A percentile compares a stretch with the other conserved stretches of the same genome.
These are phyloP conservation scores for Glarea lozoyensis DNA, from an alignment of 495 filamentous ascomycete species.

Conservation along the genomic window DNA sequence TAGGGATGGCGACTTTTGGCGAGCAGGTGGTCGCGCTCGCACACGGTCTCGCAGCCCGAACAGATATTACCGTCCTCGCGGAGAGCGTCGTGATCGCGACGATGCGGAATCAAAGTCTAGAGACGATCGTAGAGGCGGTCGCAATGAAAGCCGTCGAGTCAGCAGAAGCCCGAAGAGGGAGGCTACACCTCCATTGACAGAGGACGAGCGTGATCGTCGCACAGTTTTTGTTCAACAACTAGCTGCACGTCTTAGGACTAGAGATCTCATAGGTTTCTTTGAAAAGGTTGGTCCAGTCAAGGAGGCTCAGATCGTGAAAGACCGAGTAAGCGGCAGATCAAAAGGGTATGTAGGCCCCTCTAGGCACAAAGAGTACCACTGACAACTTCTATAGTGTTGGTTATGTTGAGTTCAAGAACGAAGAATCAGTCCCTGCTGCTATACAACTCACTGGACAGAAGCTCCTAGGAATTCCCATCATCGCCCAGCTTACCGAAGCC, in stretches of 20 bases:
- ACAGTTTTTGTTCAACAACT: conserved; percentile 99
- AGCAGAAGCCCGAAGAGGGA: conserved; percentile 42
- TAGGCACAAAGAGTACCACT: conserved; percentile 15
- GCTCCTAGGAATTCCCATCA: conserved; percentile 96
- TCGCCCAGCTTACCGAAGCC: conserved; percentile 95
- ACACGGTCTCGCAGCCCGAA: conserved; percentile 69
- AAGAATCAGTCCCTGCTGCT: conserved; percentile 86
- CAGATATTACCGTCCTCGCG: conserved; percentile 68
- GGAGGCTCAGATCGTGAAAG: conserved; percentile 99
- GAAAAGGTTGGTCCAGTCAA: conserved; percentile 93
- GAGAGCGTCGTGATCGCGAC: conserved; percentile 41
- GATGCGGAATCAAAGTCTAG: conserved; percentile 34
- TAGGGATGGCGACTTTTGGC: conserved; percentile 66
- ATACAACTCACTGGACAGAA: conserved; percentile 99
- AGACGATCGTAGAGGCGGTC: conserved; percentile 39
- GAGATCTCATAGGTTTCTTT: conserved; percentile 91
- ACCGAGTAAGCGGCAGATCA: conserved; percentile 88
- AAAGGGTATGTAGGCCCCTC: conserved; percentile 69
- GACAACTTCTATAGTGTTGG: conserved; percentile 63
- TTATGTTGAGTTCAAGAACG: conserved; percentile 97
- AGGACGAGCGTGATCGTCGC: conserved; percentile 92
- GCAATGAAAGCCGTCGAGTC: conserved; percentile 42
- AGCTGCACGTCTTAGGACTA: conserved; percentile 82
- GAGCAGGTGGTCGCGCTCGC: conserved; percentile 59
- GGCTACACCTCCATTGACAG: conserved; percentile 59